Base-by-base conservation (phyloP, 768 basidiomycete genomes). In the Tricholoma saponaceum region DNA sequence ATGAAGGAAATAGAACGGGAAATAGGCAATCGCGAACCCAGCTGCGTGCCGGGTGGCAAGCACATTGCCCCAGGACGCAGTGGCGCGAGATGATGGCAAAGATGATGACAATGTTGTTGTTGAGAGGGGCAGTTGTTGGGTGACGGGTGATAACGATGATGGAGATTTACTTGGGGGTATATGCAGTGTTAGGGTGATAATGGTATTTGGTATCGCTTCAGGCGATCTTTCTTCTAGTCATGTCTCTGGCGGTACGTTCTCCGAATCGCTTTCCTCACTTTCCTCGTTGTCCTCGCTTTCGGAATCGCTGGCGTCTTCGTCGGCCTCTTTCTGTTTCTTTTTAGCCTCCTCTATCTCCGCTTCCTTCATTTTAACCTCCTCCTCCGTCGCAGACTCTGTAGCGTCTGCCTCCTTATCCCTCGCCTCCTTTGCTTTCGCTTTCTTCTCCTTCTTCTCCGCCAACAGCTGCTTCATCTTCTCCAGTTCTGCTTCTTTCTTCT, bases 401-500 rank as follows among this genome's bases (percentile, higher is more conserved):
- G 66, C 64, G 58, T 70, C 68, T 57, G 69, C 65, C 47, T 67
- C 64, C 53, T 72, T 72, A 18, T 73, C 71, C 58, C 76, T 79
- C 57, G 74, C 77, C 65, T 82, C 76, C 58, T 73, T 78, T 52
- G 78, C 71, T 51, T 74, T 72, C 52, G 76, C 72, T 43, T 71
- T 65, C 63, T 73, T 81, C 54, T 76, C 73, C 70, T 83, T 84
- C 66, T 82, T 83, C 60, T 83, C 80, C 14, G 77, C 77, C 10
- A 79, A 64, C 35, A 80, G 73, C 56, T 75, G 74, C 60, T 79
- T 80, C 65, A 83, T 77, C 60, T 78, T 79, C 65, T 79, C 74
- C 35, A 82, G 71, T 70, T 84, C 82, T 23, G 76, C 70, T 60
- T 88, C 84, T 64, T 86, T 85, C 71, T 84, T 83, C 69, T 88